phyloP scores from a whole-genome alignment of 148 eudicot genomes.

The Arctostaphylos glauca region DNA sequence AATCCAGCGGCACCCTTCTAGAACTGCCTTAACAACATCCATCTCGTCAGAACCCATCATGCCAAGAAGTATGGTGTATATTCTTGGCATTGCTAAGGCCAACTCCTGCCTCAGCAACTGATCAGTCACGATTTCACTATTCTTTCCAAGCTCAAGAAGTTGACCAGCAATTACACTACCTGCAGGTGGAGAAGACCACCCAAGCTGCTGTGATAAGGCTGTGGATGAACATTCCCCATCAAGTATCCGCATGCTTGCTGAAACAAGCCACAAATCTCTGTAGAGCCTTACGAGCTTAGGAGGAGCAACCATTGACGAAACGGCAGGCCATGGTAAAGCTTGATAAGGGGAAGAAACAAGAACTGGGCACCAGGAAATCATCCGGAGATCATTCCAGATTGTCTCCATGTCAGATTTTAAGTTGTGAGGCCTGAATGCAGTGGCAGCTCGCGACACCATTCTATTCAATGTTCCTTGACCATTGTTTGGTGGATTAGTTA shows the following conservation, averaged over 20 bases:
- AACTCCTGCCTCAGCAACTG: slow-evolving; percentile 77
- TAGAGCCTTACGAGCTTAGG: slow-evolving; percentile 81
- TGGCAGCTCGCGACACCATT: slow-evolving; percentile 78
- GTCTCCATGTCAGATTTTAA: slow-evolving; percentile 74
- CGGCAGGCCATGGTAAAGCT: slow-evolving; percentile 90
- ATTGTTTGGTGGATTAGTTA: slow-evolving; percentile 41
- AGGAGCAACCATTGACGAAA: slow-evolving; percentile 85
- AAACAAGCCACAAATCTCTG: slow-evolving; percentile 91
- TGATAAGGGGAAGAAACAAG: slow-evolving; percentile 71
- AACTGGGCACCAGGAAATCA: slow-evolving; percentile 95
- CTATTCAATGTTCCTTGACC: slow-evolving; percentile 66
- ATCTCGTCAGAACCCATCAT: slow-evolving; percentile 84
- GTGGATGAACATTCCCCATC: slow-evolving; percentile 95
- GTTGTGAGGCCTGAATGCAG: slow-evolving; percentile 65
- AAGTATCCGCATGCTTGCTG: slow-evolving; percentile 95
- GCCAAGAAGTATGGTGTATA: slow-evolving; percentile 70
- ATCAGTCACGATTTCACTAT: slow-evolving; percentile 81
- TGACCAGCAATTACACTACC: slow-evolving; percentile 99
- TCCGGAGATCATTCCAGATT: slow-evolving; percentile 88
- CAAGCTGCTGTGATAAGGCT: slow-evolving; percentile 73
- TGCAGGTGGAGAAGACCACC: slow-evolving; percentile 92
- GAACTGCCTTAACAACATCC: slow-evolving; percentile 88
- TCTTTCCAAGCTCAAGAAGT: slow-evolving; percentile 97
- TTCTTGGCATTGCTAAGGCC: slow-evolving; percentile 91
- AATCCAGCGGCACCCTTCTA: slow-evolving; percentile 96